Percentiles rank a stretch among this genome's conserved stretches.
Conservation (phyloP, 139 green algal species). For the Volvox reticuliferus region DNA sequence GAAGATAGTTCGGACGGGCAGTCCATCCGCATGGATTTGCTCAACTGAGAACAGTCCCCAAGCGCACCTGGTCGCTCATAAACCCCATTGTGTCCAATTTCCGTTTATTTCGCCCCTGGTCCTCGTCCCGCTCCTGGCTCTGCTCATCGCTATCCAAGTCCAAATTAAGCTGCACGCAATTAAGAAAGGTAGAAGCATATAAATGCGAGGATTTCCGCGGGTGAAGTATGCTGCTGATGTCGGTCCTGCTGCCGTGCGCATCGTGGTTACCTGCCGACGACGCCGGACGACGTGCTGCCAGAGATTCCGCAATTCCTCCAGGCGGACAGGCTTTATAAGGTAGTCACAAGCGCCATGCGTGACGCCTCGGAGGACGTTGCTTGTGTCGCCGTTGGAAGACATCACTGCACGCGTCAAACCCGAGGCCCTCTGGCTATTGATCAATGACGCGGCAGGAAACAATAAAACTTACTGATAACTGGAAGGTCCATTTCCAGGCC, state of each 20-base stretch:
- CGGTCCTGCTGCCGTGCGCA: background rate
- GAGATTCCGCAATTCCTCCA: constrained; percentile 96
- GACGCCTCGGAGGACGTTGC: constrained; percentile 92
- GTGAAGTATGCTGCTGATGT: background rate
- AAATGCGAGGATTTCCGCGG: background rate
- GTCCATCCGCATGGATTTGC: too few species aligned
- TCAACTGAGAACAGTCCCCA: background rate
- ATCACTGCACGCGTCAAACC: constrained; percentile 88
- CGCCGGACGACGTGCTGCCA: constrained; percentile 97
- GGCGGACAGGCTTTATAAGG: constrained; percentile 96
- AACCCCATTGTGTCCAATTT: constrained; percentile 15
- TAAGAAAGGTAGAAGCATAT: background rate
- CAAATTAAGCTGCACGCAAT: constrained; percentile 15
- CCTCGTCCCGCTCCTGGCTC: constrained; percentile 51
- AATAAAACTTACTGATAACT: constrained; percentile 92
- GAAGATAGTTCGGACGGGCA: too few species aligned
- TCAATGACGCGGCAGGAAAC: background rate
- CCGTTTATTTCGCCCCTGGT: constrained; percentile 36
- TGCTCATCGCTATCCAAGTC: constrained; percentile 59
- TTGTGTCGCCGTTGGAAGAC: constrained; percentile 93
- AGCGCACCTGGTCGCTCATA: constrained; percentile 21
- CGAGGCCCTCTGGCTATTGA: background rate
- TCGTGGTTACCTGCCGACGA: constrained; percentile 35
- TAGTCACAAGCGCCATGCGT: constrained; percentile 97
- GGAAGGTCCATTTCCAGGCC: constrained; percentile 94